Evolutionary conservation across 306 rosid species (phyloP).

Genomic region (Quercus parvula): DNA sequence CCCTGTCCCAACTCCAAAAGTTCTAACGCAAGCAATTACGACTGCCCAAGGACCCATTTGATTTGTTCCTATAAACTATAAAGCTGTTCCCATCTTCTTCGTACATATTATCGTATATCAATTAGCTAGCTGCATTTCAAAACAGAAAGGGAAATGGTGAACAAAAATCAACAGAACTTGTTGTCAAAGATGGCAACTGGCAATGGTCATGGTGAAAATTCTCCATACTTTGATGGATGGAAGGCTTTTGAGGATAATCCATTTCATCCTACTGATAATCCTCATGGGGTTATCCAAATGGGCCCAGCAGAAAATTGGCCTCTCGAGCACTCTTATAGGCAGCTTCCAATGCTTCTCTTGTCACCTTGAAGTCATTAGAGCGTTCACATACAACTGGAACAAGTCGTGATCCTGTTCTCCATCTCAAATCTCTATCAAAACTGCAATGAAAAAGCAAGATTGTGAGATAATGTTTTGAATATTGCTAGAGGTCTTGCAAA

Average conservation of each 20-base stretch:
- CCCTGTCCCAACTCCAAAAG: not conserved
- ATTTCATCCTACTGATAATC: conserved; percentile 51
- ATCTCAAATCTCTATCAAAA: conserved; percentile 78
- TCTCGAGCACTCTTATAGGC: conserved; percentile 59
- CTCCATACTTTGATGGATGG: conserved; percentile 83
- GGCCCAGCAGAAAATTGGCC: conserved; percentile 78
- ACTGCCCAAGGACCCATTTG: too few species aligned
- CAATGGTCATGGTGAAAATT: conserved; percentile 65
- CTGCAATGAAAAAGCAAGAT: conserved; percentile 36
- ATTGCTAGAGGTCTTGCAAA: not conserved
- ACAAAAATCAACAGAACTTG: conserved; percentile 27
- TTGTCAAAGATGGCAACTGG: conserved; percentile 71
- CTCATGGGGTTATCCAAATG: conserved; percentile 81
- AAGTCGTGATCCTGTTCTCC: conserved; percentile 80
- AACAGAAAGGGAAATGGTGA: conserved; percentile 1
- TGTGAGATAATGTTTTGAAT: not conserved
- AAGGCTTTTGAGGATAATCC: conserved; percentile 72
- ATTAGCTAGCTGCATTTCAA: not conserved
- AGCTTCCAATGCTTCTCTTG: conserved; percentile 59
- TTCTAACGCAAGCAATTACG: too few species aligned
- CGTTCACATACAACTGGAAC: conserved; percentile 71
- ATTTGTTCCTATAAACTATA: too few species aligned
- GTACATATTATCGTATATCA: not conserved
- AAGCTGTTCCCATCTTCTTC: not conserved
- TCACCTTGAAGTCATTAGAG: conserved; percentile 60